Conservation (phyloP, 495 filamentous ascomycete species). For the Aspergillus diversus region DNA sequence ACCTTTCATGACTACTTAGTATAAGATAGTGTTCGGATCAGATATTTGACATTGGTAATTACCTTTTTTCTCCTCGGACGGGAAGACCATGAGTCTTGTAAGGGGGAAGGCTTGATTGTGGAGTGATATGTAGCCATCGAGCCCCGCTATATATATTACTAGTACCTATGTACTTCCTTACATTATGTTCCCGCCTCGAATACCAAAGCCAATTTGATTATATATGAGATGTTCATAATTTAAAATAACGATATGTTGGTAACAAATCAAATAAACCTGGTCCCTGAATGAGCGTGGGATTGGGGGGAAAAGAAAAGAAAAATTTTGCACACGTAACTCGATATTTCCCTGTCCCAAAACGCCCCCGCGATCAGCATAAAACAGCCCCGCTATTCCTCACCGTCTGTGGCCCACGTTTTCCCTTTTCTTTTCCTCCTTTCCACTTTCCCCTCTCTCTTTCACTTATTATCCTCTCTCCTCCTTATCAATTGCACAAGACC, state of each 20-base stretch:
- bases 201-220: neutral
- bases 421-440: neutral
- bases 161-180: neutral
- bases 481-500: neutral
- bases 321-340: neutral
- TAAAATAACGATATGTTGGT: neutral
- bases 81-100: slow-evolving; percentile 23
- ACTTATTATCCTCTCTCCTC: slow-evolving; percentile 9
- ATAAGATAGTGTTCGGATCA: too few species aligned
- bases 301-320: neutral
- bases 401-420: slow-evolving; percentile 9
- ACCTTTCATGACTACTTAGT: too few species aligned
- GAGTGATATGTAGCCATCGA: neutral
- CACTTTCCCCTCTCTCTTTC: neutral
- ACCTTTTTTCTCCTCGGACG: slow-evolving; percentile 56
- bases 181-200: neutral
- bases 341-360: neutral
- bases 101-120: neutral
- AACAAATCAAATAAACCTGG: neutral
- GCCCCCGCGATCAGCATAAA: slow-evolving; percentile 24
- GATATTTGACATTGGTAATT: too few species aligned
- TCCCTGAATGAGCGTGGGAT: neutral
- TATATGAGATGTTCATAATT: neutral
- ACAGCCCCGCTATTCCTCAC: slow-evolving; percentile 16
- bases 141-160: neutral